Percentiles rank a stretch among this genome's conserved stretches.
Evolutionary conservation across 352 stramenopile genomes (phyloP).

Genomic region (Peronosclerospora sorghi): DNA sequence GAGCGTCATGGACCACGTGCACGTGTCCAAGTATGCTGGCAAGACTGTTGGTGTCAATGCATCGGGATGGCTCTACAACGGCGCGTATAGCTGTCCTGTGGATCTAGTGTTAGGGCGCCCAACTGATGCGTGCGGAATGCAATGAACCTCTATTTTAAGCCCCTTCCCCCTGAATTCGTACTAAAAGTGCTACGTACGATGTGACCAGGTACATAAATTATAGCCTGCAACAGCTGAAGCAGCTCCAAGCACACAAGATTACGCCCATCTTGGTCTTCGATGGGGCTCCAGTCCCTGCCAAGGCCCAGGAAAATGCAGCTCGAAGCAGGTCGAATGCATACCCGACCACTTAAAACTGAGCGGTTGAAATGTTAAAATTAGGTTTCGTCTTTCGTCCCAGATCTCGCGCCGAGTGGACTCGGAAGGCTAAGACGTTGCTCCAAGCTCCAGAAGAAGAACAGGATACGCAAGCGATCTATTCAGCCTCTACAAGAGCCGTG

Average conservation of each 20-base stretch:
- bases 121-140: slow-evolving; percentile 38
- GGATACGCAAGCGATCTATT: slow-evolving; percentile 14
- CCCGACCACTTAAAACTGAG: slow-evolving; percentile 3
- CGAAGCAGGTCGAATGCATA: slow-evolving; percentile 30
- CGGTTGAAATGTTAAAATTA: background rate
- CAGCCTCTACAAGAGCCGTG: slow-evolving; percentile 38
- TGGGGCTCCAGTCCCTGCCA: slow-evolving; percentile 84
- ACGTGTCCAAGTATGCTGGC: slow-evolving; percentile 66
- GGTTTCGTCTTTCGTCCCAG: slow-evolving; percentile 5
- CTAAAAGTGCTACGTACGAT: slow-evolving; percentile 14
- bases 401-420: slow-evolving; percentile 27
- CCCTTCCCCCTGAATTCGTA: slow-evolving; percentile 2
- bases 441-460: slow-evolving; percentile 10
- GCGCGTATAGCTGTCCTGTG: slow-evolving; percentile 74
- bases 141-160: slow-evolving; percentile 18
- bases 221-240: slow-evolving; percentile 79
- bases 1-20: slow-evolving; percentile 60
- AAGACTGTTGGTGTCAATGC: slow-evolving; percentile 65
- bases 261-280: slow-evolving; percentile 90
- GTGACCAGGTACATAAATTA: slow-evolving; percentile 66
- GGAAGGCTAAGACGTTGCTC: slow-evolving; percentile 28
- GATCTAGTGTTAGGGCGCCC: slow-evolving; percentile 65
- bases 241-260: slow-evolving; percentile 76
- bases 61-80: slow-evolving; percentile 83
- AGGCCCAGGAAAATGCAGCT: slow-evolving; percentile 45